Percentiles rank a stretch among this genome's conserved stretches.
These are phyloP conservation scores for Acer saccharum DNA, from an alignment of 345 rosid species.

Conservation along the genomic window DNA sequence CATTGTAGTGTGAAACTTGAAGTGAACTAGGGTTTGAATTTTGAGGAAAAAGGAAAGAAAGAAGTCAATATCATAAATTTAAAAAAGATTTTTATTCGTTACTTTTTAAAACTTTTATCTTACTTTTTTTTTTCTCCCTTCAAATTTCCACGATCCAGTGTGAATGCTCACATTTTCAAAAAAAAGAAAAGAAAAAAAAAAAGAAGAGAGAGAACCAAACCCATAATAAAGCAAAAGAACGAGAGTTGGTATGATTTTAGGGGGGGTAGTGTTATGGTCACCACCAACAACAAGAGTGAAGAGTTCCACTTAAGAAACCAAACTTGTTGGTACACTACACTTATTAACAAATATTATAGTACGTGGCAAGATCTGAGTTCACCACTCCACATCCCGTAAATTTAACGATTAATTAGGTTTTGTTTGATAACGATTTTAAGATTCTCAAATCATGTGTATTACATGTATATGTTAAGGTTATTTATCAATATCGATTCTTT, in stretches of 20 bases:
- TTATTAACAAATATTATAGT: background rate
- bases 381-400: background rate
- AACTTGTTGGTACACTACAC: background rate
- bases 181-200: background rate
- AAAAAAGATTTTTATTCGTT: background rate
- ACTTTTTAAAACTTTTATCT: background rate
- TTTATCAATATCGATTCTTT: too few relatives aligned
- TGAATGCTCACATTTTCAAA: conserved; percentile 4
- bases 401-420: too few relatives aligned
- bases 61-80: background rate
- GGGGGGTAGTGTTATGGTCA: conserved; percentile 24
- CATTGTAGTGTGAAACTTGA: background rate
- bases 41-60: background rate
- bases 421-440: too few relatives aligned
- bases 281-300: conserved; percentile 14
- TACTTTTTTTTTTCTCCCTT: background rate
- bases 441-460: too few relatives aligned
- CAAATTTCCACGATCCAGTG: conserved; percentile 5
- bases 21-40: background rate
- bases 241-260: conserved; percentile 14
- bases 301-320: conserved; percentile 20
- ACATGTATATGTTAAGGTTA: too few relatives aligned
- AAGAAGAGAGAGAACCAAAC: background rate
- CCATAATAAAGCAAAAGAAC: conserved; percentile 10
- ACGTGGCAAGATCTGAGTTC: conserved; percentile 22